Percentiles rank a stretch among this genome's conserved stretches.
Evolutionary conservation across 2,329 filamentous ascomycete species (phyloP).

Genomic region (Didymella glomerata): DNA sequence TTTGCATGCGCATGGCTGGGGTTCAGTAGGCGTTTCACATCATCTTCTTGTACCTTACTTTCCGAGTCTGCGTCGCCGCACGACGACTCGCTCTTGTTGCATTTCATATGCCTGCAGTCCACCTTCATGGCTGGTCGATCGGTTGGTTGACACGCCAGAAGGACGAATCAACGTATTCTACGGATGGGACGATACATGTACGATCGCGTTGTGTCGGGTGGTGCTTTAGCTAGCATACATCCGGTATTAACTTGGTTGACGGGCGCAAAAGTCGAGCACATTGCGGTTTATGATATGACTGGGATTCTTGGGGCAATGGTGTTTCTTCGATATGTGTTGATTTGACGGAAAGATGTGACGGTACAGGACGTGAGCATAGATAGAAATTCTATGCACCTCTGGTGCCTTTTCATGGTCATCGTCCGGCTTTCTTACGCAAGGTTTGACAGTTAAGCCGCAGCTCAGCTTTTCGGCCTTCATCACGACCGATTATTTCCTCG

Average conservation of each 20-base stretch:
- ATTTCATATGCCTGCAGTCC: slow-evolving; percentile 12
- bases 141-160: slow-evolving; percentile 1
- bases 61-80: slow-evolving; percentile 14
- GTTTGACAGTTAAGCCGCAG: too few relatives aligned
- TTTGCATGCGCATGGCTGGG: slow-evolving; percentile 20
- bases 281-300: slow-evolving; percentile 7
- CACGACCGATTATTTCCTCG: background rate
- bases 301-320: slow-evolving; percentile 8
- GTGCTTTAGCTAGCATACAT: slow-evolving; percentile 2
- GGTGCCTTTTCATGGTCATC: background rate
- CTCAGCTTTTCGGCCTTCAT: background rate
- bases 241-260: background rate
- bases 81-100: slow-evolving; percentile 12
- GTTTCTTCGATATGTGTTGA: slow-evolving; percentile 12
- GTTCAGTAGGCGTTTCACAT: slow-evolving; percentile 21
- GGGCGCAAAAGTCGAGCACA: slow-evolving; percentile 17
- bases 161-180: slow-evolving; percentile 18
- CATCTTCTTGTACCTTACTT: slow-evolving; percentile 41
- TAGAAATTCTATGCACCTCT: slow-evolving; percentile 7
- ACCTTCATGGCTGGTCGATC: slow-evolving; percentile 1
- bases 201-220: background rate
- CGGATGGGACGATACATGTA: slow-evolving; percentile 14
- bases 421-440: background rate
- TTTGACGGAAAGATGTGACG: slow-evolving; percentile 11
- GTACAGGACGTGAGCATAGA: slow-evolving; percentile 12